These are phyloP conservation scores for Domatiomyces globalis DNA, from an alignment of 2,329 filamentous ascomycete genomes.

Conservation along the genomic window DNA sequence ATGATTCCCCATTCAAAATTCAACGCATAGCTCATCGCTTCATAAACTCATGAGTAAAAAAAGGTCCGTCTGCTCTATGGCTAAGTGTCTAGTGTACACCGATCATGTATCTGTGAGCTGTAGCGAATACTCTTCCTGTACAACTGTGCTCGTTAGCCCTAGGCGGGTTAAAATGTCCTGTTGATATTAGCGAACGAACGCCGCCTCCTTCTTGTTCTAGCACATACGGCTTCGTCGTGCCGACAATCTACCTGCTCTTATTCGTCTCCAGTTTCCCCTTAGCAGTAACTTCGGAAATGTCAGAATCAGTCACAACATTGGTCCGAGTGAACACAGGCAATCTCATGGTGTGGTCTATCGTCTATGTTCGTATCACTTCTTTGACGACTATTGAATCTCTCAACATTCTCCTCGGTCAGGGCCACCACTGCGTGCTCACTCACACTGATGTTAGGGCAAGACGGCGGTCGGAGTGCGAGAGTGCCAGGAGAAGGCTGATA, in stretches of 20 bases:
- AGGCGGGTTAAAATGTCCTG: no score
- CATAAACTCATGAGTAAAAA: neutral
- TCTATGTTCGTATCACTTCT: neutral
- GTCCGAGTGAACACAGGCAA: neutral
- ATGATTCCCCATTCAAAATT: no score
- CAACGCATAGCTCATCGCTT: neutral
- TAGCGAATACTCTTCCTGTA: no score
- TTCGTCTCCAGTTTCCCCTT: neutral
- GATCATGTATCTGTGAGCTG: no score
- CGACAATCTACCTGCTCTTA: neutral
- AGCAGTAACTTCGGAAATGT: neutral
- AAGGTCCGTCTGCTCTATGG: no score
- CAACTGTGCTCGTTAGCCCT: no score
- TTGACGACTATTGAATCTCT: constrained; percentile 24
- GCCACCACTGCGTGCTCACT: constrained; percentile 7
- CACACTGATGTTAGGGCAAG: constrained; percentile 24
- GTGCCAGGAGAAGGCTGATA: neutral
- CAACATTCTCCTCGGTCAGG: constrained; percentile 42
- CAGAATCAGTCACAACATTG: neutral
- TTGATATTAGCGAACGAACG: no score
- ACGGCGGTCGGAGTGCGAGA: constrained; percentile 17
- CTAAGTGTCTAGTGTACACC: no score
- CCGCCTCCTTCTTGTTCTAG: no score
- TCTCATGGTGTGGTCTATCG: neutral
- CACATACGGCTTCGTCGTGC: no score